Evolutionary conservation across 768 basidiomycete species (phyloP), one percentile per base, ranked within the genome.

Genomic region (Podaxis mareebaensis): DNA sequence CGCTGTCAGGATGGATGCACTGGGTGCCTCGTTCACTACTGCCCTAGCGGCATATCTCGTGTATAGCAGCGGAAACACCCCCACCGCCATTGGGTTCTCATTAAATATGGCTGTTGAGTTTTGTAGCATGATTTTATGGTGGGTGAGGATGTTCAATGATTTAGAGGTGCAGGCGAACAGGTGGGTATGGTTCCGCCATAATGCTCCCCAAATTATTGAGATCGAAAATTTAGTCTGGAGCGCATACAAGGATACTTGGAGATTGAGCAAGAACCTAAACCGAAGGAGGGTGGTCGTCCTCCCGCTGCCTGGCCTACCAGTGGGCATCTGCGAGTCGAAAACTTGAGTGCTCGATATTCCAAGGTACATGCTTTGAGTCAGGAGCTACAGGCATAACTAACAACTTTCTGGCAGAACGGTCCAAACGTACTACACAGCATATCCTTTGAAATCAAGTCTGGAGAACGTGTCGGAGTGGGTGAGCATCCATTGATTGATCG

Each of bases 21-120:
- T 91, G 4, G 87, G 87, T 2, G 81, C 79, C 3, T 40, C 84
- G 11, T 89, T 91, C 68, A 78, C 85, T 0, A 73, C 83, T 4
- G 71, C 74, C 8, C 73, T 91, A 10, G 88, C 85, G 7, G 73
- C 78, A 4, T 88, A 88, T 68, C 77, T 91, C 38, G 73, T 83
- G 0, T 79, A 83, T 67, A 69, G 70, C 20, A n/a, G 77, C 73
- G 60, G 56, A 0, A 64, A 64, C 13, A 71, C 75, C 48, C 77
- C 83, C 42, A 74, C 78, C 2, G 78, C 78, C 30, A 78, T 77
- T 12, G 83, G 87, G 11, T 82, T 91, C 68, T 81, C 83, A 3
- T 73, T 91, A 24, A 83, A 78, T 57, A 85, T 88, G 75, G 83
- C 87, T 36, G 71, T 88, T 22, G 80, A 79, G 2, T 90, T 91